Conservation (phyloP, 768 basidiomycete genomes). For the Lentinula sp. region DNA sequence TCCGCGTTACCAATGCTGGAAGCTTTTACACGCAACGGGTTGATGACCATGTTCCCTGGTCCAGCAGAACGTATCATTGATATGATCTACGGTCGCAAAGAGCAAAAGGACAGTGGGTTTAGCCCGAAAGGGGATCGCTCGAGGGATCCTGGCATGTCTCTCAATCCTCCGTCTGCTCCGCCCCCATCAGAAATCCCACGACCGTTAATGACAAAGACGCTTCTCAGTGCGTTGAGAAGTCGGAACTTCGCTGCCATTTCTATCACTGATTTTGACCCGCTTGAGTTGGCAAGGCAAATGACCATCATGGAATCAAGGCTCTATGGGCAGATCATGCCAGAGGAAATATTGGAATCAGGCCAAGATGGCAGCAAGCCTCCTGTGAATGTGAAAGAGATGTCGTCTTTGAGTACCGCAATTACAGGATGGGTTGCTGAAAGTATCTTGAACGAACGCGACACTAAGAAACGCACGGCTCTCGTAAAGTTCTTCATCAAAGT, state of each 20-base stretch:
- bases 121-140: slow-evolving; percentile 57
- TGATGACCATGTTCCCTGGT: slow-evolving; percentile 56
- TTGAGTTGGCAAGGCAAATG: slow-evolving; percentile 90
- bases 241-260: slow-evolving; percentile 56
- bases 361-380: slow-evolving; percentile 61
- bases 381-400: slow-evolving; percentile 76
- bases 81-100: slow-evolving; percentile 50
- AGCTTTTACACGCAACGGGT: slow-evolving; percentile 56
- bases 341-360: slow-evolving; percentile 83
- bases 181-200: slow-evolving; percentile 71
- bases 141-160: slow-evolving; percentile 72
- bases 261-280: slow-evolving; percentile 87
- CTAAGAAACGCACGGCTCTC: slow-evolving; percentile 71
- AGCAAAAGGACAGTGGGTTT: slow-evolving; percentile 38
- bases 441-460: slow-evolving; percentile 85
- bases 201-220: slow-evolving; percentile 77
- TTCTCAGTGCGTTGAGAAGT: slow-evolving; percentile 62
- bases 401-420: slow-evolving; percentile 83
- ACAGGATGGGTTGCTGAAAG: slow-evolving; percentile 97
- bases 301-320: slow-evolving; percentile 90
- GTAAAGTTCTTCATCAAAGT: slow-evolving; percentile 94
- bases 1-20: slow-evolving; percentile 50
- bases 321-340: slow-evolving; percentile 80
- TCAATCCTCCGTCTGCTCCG: slow-evolving; percentile 49
- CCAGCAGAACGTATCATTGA: slow-evolving; percentile 73